phyloP scores from a whole-genome alignment of 305 asterid species.

The Plantago coronopus region DNA sequence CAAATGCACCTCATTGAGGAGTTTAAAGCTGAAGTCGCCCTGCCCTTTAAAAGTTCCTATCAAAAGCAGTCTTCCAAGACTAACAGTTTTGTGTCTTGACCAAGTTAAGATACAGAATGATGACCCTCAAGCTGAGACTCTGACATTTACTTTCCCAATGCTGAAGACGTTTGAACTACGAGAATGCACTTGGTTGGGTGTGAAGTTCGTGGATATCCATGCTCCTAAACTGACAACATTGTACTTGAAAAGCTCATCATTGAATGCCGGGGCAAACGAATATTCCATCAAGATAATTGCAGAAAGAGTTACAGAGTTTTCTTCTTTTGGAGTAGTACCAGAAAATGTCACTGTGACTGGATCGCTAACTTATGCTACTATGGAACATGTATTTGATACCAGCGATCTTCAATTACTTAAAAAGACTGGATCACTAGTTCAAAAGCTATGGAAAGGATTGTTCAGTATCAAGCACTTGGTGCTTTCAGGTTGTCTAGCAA shows the following conservation, averaged over 20 bases:
- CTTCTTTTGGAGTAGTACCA: not conserved
- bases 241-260: not conserved
- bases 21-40: not conserved
- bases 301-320: not conserved
- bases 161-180: not conserved
- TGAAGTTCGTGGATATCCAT: not conserved
- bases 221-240: conserved; percentile 2
- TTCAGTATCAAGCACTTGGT: not conserved
- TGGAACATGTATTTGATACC: not conserved
- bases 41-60: not conserved
- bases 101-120: not conserved
- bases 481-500: not conserved
- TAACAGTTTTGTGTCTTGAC: not conserved
- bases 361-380: not conserved
- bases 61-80: not conserved
- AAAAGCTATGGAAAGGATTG: not conserved
- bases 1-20: not conserved
- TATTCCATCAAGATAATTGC: not conserved
- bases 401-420: not conserved
- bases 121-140: not conserved
- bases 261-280: not conserved
- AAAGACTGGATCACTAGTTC: not conserved
- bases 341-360: not conserved
- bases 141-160: not conserved
- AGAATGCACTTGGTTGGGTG: conserved; percentile 3